phyloP scores from a whole-genome alignment of 2,329 filamentous ascomycete genomes.

The Epichloe bromicola region DNA sequence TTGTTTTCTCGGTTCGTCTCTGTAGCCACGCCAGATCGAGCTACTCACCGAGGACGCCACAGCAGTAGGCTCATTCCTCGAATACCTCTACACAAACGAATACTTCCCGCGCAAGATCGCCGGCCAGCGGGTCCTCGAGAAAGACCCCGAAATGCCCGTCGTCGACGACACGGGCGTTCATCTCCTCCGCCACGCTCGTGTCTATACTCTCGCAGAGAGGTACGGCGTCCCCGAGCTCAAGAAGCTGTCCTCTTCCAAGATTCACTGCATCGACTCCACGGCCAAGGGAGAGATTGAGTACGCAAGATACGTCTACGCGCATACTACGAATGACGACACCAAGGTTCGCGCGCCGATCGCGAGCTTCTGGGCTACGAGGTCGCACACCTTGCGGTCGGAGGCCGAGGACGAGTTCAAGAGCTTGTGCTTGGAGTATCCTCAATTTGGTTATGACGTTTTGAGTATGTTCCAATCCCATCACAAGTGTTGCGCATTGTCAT shows the following conservation, averaged over 20 bases:
- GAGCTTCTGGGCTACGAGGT: constrained; percentile 78
- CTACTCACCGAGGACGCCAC: constrained; percentile 32
- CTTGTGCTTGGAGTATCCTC: constrained; percentile 78
- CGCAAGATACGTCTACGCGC: constrained; percentile 77
- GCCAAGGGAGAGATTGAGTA: constrained; percentile 86
- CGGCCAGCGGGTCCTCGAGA: constrained; percentile 54
- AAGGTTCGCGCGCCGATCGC: constrained; percentile 71
- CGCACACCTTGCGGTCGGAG: constrained; percentile 70
- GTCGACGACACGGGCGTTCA: constrained; percentile 70
- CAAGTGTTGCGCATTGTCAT: neutral
- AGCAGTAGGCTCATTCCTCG: constrained; percentile 27
- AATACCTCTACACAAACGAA: constrained; percentile 28
- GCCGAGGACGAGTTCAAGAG: constrained; percentile 74
- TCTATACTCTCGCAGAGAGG: constrained; percentile 80
- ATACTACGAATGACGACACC: constrained; percentile 55
- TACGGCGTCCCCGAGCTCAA: constrained; percentile 57
- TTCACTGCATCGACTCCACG: constrained; percentile 79
- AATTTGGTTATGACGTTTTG: constrained; percentile 88
- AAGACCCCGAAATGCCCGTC: constrained; percentile 48
- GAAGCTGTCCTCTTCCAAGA: constrained; percentile 72
- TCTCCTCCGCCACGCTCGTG: constrained; percentile 75
- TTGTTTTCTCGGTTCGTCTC: neutral
- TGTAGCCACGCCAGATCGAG: constrained; percentile 50
- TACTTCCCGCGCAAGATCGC: constrained; percentile 60
- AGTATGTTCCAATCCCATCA: constrained; percentile 36